Evolutionary conservation across 2,329 filamentous ascomycete genomes (phyloP), one percentile per base, ranked within the genome.

Genomic region (Calonectria pteridis): DNA sequence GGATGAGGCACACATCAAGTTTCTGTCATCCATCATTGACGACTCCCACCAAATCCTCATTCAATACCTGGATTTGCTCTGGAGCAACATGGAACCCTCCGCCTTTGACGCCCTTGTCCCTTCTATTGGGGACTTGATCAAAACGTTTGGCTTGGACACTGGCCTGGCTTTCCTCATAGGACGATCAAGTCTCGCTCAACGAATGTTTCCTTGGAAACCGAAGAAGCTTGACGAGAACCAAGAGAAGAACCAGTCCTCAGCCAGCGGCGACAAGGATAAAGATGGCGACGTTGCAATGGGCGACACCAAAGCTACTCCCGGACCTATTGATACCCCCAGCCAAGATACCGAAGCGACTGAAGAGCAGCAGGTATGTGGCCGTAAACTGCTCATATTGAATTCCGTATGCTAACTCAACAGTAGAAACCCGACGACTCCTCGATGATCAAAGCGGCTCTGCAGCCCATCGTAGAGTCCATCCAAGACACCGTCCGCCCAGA

Each of bases 51-150:
- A 94, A 73, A 93, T 96, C 11, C 89, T 98, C 29, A 90, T 92
- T 29, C 96, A 98, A 80, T 99, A 97, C 81, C 89, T 98, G 23
- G 97, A 98, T 80, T 90, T 98, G 9, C 89, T 99, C 37, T 94
- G 94, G 81, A 94, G 91, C 82, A 97, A 95, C 80, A 85, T 98
- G 35, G 89, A 93, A 0, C 88, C 92, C 0, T 91, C 93, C 46
- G 91, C 96, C 26, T 98, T 98, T 74, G 94, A 97, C 80, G 86
- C 88, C 2, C 89, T 94, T 23, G 92, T 98, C 7, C 97, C 97
- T 1, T 90, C 92, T 35, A 90, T 98, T 51, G 87, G 92, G 5
- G 88, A 91, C 28, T 88, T 99, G 46, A 93, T 98, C 80, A 88
- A 88, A 9, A 92, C 95, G 0, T 98, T 94, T 80, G 94, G 94